A percentile compares a stretch with the other conserved stretches of the same genome.
Evolutionary conservation across 164 flowering plant genomes (phyloP).

Genomic region (Dillenia suffruticosa): DNA sequence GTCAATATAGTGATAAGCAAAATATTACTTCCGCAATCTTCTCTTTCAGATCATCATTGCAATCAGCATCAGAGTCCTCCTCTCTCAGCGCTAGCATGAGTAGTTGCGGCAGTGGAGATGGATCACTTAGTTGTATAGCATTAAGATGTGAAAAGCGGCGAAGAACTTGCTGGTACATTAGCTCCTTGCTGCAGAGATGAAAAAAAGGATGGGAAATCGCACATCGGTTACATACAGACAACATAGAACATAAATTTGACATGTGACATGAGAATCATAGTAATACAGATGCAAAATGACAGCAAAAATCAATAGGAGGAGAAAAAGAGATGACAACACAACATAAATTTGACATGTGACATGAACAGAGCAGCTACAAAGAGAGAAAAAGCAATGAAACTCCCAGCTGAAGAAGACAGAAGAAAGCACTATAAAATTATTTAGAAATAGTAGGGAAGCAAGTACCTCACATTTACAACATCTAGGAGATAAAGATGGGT

Average conservation of each 20-base stretch:
- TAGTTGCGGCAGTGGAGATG: conserved; percentile 66
- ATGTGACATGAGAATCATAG: too few species aligned
- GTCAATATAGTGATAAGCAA: conserved; percentile 3
- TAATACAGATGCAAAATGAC: background rate
- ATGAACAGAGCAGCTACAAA: background rate
- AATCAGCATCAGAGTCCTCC: conserved; percentile 60
- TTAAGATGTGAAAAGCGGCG: conserved; percentile 92
- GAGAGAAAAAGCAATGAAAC: background rate
- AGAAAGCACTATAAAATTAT: too few species aligned
- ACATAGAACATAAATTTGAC: too few species aligned
- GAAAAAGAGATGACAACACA: too few species aligned
- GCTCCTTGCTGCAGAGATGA: conserved; percentile 74
- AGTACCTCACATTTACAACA: conserved; percentile 83
- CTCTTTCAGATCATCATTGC: conserved; percentile 55
- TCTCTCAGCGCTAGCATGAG: conserved; percentile 81
- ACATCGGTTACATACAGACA: too few species aligned
- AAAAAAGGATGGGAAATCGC: background rate
- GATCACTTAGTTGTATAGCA: conserved; percentile 89
- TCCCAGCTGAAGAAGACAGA: too few species aligned
- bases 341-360: too few species aligned
- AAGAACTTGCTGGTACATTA: conserved; percentile 94
- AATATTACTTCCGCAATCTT: conserved; percentile 76
- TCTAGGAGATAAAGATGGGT: conserved; percentile 87
- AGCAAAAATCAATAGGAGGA: background rate
- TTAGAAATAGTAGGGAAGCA: background rate